Conservation (phyloP, 305 asterid species). For the Salvia sclarea region DNA sequence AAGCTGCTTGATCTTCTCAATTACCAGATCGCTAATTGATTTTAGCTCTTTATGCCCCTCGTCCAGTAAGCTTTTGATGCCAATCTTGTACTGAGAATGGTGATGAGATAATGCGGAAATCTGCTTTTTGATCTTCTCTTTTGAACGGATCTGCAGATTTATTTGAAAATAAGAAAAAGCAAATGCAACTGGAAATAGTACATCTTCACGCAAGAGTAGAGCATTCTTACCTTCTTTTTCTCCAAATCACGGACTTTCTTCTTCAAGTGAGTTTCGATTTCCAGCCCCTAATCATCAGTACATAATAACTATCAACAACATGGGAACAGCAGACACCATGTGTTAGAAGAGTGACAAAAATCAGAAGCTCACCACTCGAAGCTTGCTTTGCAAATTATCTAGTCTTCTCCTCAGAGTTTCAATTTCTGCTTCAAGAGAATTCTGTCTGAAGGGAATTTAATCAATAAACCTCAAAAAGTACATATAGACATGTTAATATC, state of each 20-base stretch:
- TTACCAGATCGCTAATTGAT: constrained; percentile 47
- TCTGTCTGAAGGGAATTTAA: constrained; percentile 80
- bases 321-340: constrained; percentile 19
- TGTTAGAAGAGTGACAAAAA: background rate
- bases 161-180: constrained; percentile 27
- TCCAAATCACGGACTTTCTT: constrained; percentile 60
- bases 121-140: constrained; percentile 59
- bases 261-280: constrained; percentile 87
- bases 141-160: constrained; percentile 50
- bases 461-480: constrained; percentile 34
- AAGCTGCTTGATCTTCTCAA: constrained; percentile 66
- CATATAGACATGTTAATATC: constrained; percentile 1
- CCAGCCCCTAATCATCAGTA: constrained; percentile 70
- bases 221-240: constrained; percentile 63
- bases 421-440: constrained; percentile 79
- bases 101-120: constrained; percentile 49
- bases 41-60: constrained; percentile 69
- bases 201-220: constrained; percentile 19
- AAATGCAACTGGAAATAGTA: constrained; percentile 21
- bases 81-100: constrained; percentile 55
- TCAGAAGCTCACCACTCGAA: constrained; percentile 60
- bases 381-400: constrained; percentile 69
- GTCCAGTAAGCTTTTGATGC: constrained; percentile 58
- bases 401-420: constrained; percentile 61
- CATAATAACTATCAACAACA: constrained; percentile 16